Conservation (phyloP, 306 rosid genomes). For the Sicyos edulis region DNA sequence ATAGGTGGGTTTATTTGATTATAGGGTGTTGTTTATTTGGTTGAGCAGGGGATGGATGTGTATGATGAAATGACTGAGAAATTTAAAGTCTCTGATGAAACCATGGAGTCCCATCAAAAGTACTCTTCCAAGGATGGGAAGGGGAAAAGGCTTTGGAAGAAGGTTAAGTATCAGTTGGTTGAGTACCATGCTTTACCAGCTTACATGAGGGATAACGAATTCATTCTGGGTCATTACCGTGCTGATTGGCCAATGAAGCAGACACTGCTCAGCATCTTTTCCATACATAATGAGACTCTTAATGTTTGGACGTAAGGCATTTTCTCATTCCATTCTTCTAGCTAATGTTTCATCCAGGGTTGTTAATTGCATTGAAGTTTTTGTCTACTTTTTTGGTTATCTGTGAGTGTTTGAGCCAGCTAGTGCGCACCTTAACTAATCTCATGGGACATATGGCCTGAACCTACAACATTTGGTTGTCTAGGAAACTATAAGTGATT, state of each 20-base stretch:
- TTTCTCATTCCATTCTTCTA: background rate
- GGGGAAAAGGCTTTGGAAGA: conserved; percentile 76
- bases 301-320: conserved; percentile 94
- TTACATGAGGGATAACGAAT: conserved; percentile 82
- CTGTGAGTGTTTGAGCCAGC: too few species aligned
- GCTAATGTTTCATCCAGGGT: background rate
- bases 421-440: too few species aligned
- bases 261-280: conserved; percentile 66
- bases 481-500: too few species aligned
- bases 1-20: background rate
- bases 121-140: conserved; percentile 43
- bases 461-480: too few species aligned
- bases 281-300: conserved; percentile 89
- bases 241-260: conserved; percentile 92
- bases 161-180: conserved; percentile 85
- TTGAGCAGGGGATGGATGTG: conserved; percentile 28
- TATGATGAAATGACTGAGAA: conserved; percentile 24
- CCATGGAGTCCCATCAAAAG: conserved; percentile 28
- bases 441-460: too few species aligned
- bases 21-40: background rate
- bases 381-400: too few species aligned
- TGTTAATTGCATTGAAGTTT: background rate
- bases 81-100: conserved; percentile 22
- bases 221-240: conserved; percentile 71
- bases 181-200: conserved; percentile 83